Base-by-base conservation (phyloP, 495 filamentous ascomycete species). In the Penicillium ucsense region DNA sequence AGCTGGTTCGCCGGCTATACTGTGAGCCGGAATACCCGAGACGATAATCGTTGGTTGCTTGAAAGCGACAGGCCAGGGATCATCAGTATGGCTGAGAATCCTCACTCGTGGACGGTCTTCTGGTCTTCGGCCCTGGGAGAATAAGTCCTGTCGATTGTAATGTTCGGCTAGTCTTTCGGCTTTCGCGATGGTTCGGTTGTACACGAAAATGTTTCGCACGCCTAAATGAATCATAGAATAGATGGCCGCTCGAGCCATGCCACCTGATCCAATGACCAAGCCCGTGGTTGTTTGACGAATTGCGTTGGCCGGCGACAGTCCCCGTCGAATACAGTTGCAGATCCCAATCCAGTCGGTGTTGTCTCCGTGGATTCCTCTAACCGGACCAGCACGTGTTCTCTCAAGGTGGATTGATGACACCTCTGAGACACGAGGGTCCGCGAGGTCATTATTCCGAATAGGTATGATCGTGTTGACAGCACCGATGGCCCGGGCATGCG, bases 331-430 rank as follows among this genome's bases (percentile, higher is more conserved):
- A 51, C 83, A 86, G 27, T 74, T 73, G 46, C 74, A 65, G 27
- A 89, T 86, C n/a, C 84, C 81, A 41, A 84, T 84, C 83, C 85
- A 91, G 64, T 89, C 86, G 0, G 84, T 89, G 57, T 91, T 91
- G 50, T 89, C 85, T 8, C 86, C 86, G 49, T 86, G 86, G 9
- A 89, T 74, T 3, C 74, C 81, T 47, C 72, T 71, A 9, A 85
- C 73, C 0, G 77, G 66, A 0, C 86, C 85, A 5, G 80, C 71
- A 40, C 73, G 78, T 58, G 80, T 80, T 27, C 82, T 74, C 27
- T 82, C 71, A 52, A 70, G 76, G 73, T 48, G 77, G 62, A 52
- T 73, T 37, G 47, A 66, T 27, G 43, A 80, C 68, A 62, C 59
- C 10, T 55, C 52, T 3, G 56, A 60, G 10, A 51, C 49, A n/a